Conservation (phyloP, 306 rosid genomes). For the Aeschynomene evenia region DNA sequence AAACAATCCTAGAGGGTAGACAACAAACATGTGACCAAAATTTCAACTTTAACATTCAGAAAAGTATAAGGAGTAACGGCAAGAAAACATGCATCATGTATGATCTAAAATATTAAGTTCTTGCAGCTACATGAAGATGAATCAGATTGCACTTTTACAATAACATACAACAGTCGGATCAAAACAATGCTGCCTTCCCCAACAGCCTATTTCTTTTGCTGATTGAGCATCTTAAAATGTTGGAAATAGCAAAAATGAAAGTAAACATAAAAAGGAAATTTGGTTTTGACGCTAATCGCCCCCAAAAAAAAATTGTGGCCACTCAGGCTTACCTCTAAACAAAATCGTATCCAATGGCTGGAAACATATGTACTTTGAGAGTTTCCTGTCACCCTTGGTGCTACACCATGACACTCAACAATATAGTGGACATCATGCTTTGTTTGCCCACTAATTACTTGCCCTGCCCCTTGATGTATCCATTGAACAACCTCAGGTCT, state of each 20-base stretch:
- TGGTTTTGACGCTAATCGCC: neutral
- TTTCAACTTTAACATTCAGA: neutral
- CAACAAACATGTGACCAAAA: neutral
- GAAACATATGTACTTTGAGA: slow-evolving; percentile 51
- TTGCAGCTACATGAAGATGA: neutral
- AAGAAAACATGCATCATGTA: neutral
- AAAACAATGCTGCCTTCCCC: neutral
- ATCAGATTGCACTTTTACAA: slow-evolving; percentile 1
- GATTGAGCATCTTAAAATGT: slow-evolving; percentile 7
- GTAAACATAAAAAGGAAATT: slow-evolving; percentile 26
- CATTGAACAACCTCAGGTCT: slow-evolving; percentile 83
- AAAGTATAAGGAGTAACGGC: neutral
- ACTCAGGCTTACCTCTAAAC: slow-evolving; percentile 69
- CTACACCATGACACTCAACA: slow-evolving; percentile 77
- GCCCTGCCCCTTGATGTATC: slow-evolving; percentile 87
- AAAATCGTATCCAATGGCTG: slow-evolving; percentile 91
- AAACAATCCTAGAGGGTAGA: neutral
- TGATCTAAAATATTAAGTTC: neutral
- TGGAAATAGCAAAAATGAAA: slow-evolving; percentile 12
- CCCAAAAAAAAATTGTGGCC: neutral
- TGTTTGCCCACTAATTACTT: slow-evolving; percentile 48
- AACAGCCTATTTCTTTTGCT: slow-evolving; percentile 3
- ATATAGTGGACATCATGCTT: slow-evolving; percentile 55
- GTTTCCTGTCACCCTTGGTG: slow-evolving; percentile 34
- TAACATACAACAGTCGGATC: neutral